Evolutionary conservation across 2,329 filamentous ascomycete species (phyloP).

Genomic region (Zymoseptoria crescenta): DNA sequence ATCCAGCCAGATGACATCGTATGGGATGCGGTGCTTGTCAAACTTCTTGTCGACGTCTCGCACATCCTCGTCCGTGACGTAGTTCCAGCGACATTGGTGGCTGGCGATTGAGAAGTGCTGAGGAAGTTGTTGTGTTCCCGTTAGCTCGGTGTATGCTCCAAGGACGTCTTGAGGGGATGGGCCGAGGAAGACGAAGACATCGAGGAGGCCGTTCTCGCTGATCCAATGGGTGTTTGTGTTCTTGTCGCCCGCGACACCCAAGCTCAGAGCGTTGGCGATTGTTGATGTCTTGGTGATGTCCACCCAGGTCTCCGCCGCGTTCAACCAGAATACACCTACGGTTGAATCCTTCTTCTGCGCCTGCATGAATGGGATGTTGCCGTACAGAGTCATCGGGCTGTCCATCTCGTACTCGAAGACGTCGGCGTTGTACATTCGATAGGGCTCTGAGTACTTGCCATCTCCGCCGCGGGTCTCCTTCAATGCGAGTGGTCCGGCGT

Average conservation of each 20-base stretch:
- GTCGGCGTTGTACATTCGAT: constrained; percentile 90
- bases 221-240: constrained; percentile 94
- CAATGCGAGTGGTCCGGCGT: constrained; percentile 78
- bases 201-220: constrained; percentile 80
- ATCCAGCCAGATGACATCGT: constrained; percentile 98
- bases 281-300: constrained; percentile 79
- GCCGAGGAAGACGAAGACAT: constrained; percentile 90
- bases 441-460: constrained; percentile 79
- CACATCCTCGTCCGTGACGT: constrained; percentile 92
- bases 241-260: constrained; percentile 61
- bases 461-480: constrained; percentile 85
- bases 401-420: constrained; percentile 97
- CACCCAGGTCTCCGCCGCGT: constrained; percentile 94
- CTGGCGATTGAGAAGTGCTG: constrained; percentile 89
- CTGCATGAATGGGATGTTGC: constrained; percentile 96
- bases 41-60: constrained; percentile 95
- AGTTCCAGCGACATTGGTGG: constrained; percentile 98
- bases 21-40: constrained; percentile 89
- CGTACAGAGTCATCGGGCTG: constrained; percentile 97
- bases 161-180: constrained; percentile 76
- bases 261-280: constrained; percentile 65
- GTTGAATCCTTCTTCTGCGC: constrained; percentile 89
- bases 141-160: constrained; percentile 78
- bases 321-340: constrained; percentile 95
- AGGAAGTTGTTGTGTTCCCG: constrained; percentile 82